phyloP scores from a whole-genome alignment of 345 rosid species.

The Populus ilicifolia region DNA sequence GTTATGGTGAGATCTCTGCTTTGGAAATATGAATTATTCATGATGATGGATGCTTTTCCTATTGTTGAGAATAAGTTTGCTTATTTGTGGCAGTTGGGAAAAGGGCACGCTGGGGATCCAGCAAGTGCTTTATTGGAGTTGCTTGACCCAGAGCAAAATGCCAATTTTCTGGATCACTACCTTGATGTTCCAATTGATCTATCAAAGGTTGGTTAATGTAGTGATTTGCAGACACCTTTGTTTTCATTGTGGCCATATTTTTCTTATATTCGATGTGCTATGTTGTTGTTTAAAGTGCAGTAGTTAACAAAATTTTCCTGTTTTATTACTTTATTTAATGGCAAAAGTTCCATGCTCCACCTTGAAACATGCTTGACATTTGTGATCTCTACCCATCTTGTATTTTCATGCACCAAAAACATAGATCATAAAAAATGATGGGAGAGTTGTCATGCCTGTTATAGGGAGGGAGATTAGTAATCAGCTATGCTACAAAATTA shows the following conservation, averaged over 20 bases:
- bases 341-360: background rate
- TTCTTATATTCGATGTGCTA: background rate
- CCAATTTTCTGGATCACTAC: constrained; percentile 97
- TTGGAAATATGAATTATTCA: background rate
- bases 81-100: constrained; percentile 62
- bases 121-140: constrained; percentile 99
- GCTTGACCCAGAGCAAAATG: constrained; percentile 99
- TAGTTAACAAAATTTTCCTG: background rate
- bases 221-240: constrained; percentile 8
- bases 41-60: background rate
- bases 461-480: background rate
- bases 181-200: constrained; percentile 93
- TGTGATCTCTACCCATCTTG: background rate
- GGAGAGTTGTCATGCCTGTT: background rate
- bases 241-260: background rate
- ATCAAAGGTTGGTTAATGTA: constrained; percentile 62
- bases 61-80: background rate
- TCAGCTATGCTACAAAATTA: too few species aligned
- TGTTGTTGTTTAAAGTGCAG: background rate
- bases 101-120: constrained; percentile 97
- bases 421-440: background rate
- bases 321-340: too few species aligned
- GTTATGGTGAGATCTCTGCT: background rate
- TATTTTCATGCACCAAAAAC: background rate
- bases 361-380: background rate